These are phyloP conservation scores for Symbiodinium natans DNA, from an alignment of 73 alveolate species.

Conservation along the genomic window DNA sequence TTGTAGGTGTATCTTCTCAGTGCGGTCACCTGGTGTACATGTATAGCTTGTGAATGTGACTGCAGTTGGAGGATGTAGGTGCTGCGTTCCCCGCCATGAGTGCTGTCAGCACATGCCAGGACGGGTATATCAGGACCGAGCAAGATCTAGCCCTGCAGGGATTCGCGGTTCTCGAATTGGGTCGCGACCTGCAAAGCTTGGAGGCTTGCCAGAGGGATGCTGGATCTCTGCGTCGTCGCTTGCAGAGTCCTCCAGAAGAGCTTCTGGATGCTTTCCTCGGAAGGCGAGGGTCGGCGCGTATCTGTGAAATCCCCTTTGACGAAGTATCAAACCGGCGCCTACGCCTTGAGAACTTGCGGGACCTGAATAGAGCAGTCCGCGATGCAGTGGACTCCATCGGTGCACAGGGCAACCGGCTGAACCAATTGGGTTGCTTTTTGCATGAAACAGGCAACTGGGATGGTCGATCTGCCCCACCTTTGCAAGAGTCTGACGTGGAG, in stretches of 20 bases:
- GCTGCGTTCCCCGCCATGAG: background rate
- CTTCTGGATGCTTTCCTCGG: background rate
- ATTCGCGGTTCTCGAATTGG: background rate
- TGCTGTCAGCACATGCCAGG: background rate
- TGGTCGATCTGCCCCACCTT: background rate
- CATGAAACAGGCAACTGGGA: slow-evolving; percentile 14
- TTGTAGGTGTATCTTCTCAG: background rate
- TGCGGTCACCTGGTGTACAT: background rate
- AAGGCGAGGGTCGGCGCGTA: background rate
- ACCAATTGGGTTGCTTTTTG: background rate
- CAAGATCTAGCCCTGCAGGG: slow-evolving; percentile 16
- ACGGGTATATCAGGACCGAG: background rate
- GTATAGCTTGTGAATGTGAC: background rate
- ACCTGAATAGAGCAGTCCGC: background rate
- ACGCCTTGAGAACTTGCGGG: background rate
- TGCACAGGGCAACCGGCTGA: background rate
- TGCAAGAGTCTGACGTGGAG: background rate
- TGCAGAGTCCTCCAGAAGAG: background rate
- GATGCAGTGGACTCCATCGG: background rate
- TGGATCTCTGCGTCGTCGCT: background rate
- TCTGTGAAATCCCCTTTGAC: background rate
- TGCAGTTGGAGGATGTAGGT: slow-evolving; percentile 13
- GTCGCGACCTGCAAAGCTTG: background rate
- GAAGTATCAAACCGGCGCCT: background rate
- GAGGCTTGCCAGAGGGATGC: background rate